Base-by-base conservation (phyloP, 1,139 yeast genomes). In the Tardiomyces blankii region DNA sequence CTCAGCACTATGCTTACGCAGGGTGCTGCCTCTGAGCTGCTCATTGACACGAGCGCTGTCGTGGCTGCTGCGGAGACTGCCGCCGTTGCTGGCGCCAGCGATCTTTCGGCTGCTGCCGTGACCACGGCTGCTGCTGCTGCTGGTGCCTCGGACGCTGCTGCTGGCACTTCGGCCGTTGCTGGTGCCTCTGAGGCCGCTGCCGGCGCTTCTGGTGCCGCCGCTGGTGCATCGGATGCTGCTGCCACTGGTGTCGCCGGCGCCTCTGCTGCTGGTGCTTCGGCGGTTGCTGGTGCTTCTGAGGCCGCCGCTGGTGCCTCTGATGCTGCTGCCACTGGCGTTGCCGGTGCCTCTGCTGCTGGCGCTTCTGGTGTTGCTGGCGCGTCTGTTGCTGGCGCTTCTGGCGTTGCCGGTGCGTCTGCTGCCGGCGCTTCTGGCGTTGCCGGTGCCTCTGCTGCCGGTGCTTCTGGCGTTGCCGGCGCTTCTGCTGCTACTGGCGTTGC, bases 221-320 rank as follows among this genome's bases (percentile, higher is more conserved):
- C 35, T 14, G 16, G 9, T 30, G 35, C 9, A 12, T 5, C 35
- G 3, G 3, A 4, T 30, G 16, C 9, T 11, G 35, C 35, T 14
- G 47, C 48, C 11, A 43, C 42, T 32, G 32, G 42, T 27, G 44
- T 41, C 11, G 39, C 44, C 28, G 46, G 45, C 21, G 42, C 43
- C 25, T 41, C 49, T 30, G 42, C 41, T n/a, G 43, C 30, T 16
- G 40, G 14, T 8, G 39, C 47, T 23, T 42, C 47, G 23, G 46
- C 43, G 41, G 25, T 7, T 7, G 25, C 25, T 21, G 25, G 25
- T 5, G 25, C 25, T 7, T 21, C 25, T 21, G 25, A 7, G 4
- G 25, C 25, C 7, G 25, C 25, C 25, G 25, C 25, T 21, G 4
- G 7, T 21, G 25, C 7, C 7, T 4, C 25, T 21, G 25, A 4